phyloP scores from a whole-genome alignment of 2,329 filamentous ascomycete species.

The Talaromyces pinophilus region DNA sequence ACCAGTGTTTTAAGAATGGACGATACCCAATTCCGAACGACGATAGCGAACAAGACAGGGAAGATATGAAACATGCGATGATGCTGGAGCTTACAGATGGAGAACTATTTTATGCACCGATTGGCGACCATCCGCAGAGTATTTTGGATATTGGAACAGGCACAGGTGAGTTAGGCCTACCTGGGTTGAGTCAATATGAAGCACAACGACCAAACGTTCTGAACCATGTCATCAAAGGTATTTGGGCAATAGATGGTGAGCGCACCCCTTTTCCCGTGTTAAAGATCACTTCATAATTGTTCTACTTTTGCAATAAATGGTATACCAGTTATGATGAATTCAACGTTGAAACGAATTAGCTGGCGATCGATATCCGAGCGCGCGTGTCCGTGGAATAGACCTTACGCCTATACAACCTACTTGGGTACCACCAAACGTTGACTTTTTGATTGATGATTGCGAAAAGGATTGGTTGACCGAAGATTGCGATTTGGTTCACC shows the following conservation, averaged over 20 bases:
- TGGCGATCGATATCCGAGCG: conserved; percentile 20
- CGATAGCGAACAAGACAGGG: conserved; percentile 22
- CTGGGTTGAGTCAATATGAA: background rate
- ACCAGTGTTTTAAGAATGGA: conserved; percentile 21
- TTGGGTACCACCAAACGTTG: conserved; percentile 23
- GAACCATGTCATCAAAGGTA: background rate
- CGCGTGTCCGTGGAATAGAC: conserved; percentile 51
- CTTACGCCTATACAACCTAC: conserved; percentile 21
- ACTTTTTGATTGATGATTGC: conserved; percentile 22
- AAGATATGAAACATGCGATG: conserved; percentile 23
- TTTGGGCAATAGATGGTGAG: conserved; percentile 22
- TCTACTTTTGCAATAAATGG: background rate
- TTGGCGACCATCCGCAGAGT: conserved; percentile 15
- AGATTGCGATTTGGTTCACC: conserved; percentile 20
- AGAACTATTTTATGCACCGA: conserved; percentile 18
- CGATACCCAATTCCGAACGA: conserved; percentile 23
- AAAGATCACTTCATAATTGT: background rate
- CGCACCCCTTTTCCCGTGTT: background rate
- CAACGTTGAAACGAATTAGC: conserved; percentile 9
- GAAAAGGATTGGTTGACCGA: conserved; percentile 20
- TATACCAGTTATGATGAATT: background rate
- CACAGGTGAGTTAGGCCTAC: conserved; percentile 32
- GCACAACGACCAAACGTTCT: background rate
- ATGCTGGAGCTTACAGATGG: conserved; percentile 23
- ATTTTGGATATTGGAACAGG: conserved; percentile 24